Evolutionary conservation across 495 filamentous ascomycete genomes (phyloP), one percentile per base, ranked within the genome.

Genomic region (Geoglossum glabrum): DNA sequence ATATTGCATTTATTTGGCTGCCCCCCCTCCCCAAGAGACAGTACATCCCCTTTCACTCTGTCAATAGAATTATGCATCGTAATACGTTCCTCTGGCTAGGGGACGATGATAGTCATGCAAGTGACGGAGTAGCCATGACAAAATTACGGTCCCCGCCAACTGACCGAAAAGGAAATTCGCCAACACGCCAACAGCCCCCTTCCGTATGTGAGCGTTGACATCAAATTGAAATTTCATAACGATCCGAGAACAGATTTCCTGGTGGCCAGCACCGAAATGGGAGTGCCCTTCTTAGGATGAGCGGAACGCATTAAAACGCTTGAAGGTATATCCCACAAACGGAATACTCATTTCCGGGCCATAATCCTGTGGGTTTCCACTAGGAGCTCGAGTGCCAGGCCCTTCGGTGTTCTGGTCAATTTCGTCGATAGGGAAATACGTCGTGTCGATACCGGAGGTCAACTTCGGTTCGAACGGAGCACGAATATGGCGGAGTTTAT

Each of bases 321-420:
- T 97, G 76, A 95, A 98, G 21, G 92, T 98, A 68, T 98, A 98
- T 25, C 92, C 92, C 64, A 97, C 94, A 68, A 98, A 98, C 1
- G 92, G 92, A 65, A 97, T 69, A 68, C 82, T 89, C 80, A 97
- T 87, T 76, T 96, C 93, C 13, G 81, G 79, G 56, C 77, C 76
- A 61, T 83, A 73, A 25, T 82, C 78, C 1, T 82, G 79, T 67
- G 76, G 72, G 33, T 74, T 74, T 59, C 75, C 71, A 68, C 79
- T 78, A 74, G 87, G 77, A 68, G 79, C 77, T 70, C 77, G 70
- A 72, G 93, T 66, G 70, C 74, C 74, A 31, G 80, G 38, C 5
- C 57, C 80, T n/a, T 59, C 33, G 28, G 47, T 13, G 13, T 59
- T 86, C 73, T 96, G 89, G 61, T 89, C 86, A 63, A 98, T 95